phyloP scores from a whole-genome alignment of 257 asterid species.

The Parsonsia alboflavescens region DNA sequence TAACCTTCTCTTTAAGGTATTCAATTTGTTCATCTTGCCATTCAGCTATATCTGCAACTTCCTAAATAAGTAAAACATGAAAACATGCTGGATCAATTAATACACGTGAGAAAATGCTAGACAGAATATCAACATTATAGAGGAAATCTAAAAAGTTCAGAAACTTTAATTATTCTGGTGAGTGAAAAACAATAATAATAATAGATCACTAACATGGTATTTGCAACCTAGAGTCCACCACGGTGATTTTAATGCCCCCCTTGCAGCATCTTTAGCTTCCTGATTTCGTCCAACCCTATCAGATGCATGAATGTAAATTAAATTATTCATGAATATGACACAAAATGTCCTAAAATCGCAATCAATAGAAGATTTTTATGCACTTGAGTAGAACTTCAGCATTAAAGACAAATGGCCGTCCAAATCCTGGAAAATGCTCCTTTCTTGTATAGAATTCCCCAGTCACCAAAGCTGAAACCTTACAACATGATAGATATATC shows the following conservation, averaged over 20 bases:
- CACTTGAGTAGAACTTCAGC: constrained; percentile 77
- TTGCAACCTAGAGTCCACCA: constrained; percentile 96
- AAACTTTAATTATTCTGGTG: neutral
- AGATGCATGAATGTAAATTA: neutral
- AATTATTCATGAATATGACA: constrained; percentile 2
- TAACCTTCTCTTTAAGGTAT: constrained; percentile 78
- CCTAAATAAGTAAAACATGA: constrained; percentile 32
- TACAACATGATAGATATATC: constrained; percentile 47
- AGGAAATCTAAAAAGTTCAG: neutral
- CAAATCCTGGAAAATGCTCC: constrained; percentile 98
- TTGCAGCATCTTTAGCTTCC: constrained; percentile 93
- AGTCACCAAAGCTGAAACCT: constrained; percentile 98
- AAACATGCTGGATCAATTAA: constrained; percentile 1
- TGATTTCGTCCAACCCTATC: constrained; percentile 64
- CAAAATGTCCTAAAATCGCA: constrained; percentile 6
- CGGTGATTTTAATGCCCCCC: constrained; percentile 92
- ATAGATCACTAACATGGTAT: constrained; percentile 47
- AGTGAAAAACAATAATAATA: neutral
- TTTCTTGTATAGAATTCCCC: constrained; percentile 85
- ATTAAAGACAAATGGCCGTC: constrained; percentile 81
- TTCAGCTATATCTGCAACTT: constrained; percentile 83
- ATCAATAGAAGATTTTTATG: constrained; percentile 25
- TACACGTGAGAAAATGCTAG: neutral
- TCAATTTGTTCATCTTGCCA: constrained; percentile 98
- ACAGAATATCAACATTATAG: constrained; percentile 1